Percentiles rank a stretch among this genome's conserved stretches.
Conservation (phyloP, 2,329 filamentous ascomycete genomes). For the Corinectria fuckeliana region DNA sequence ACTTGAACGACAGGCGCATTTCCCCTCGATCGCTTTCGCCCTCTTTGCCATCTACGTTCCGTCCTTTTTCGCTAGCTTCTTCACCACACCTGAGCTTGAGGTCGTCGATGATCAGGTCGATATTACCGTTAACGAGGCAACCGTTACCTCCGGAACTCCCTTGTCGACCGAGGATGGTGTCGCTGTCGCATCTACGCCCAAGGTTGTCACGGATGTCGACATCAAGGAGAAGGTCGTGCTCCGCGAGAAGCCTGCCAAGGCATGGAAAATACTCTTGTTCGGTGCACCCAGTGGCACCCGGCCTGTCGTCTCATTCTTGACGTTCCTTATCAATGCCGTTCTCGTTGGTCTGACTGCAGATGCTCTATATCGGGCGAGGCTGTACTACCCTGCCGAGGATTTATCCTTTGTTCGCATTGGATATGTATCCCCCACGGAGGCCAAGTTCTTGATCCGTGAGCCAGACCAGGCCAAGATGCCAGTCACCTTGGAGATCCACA, state of each 20-base stretch:
- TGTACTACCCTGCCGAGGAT: constrained; percentile 73
- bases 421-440: constrained; percentile 81
- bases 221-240: constrained; percentile 69
- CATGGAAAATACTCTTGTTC: constrained; percentile 71
- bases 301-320: constrained; percentile 67
- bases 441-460: constrained; percentile 84
- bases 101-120: constrained; percentile 68
- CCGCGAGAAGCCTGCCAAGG: constrained; percentile 60
- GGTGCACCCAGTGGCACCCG: constrained; percentile 80
- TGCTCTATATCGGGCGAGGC: constrained; percentile 75
- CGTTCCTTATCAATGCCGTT: constrained; percentile 74
- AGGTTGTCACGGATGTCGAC: constrained; percentile 59
- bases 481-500: constrained; percentile 71
- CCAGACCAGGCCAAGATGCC: constrained; percentile 78
- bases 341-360: constrained; percentile 77
- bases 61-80: constrained; percentile 65
- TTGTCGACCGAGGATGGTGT: constrained; percentile 42
- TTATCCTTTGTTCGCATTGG: constrained; percentile 87
- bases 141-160: constrained; percentile 38
- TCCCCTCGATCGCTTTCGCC: constrained; percentile 63
- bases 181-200: constrained; percentile 38
- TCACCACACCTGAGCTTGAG: constrained; percentile 62
- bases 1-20: constrained; percentile 42
- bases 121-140: constrained; percentile 57
- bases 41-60: constrained; percentile 71